Base-by-base conservation (phyloP, 2,329 filamentous ascomycete genomes). In the Neofusicoccum sp. region DNA sequence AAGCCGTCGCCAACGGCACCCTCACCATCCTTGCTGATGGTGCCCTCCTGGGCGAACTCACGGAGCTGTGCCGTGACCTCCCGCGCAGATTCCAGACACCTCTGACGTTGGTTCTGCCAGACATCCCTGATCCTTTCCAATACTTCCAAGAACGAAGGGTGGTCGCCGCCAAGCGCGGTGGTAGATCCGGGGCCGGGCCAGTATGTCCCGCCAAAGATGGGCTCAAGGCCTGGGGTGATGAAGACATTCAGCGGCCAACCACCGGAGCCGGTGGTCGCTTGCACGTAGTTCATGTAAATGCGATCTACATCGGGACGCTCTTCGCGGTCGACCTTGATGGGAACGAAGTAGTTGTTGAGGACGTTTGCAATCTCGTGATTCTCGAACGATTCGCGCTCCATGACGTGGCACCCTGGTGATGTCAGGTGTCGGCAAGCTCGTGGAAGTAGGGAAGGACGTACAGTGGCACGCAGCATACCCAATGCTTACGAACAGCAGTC, bases 241-340 rank as follows among this genome's bases (percentile, higher is more conserved):
- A 99, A 98, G n/a, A 96, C 88, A 70, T 97, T 98, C 63, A 98
- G 78, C 1, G 95, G 95, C 93, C 95, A 98, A 40, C 95, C 95
- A 8, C 92, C 93, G 1, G 86, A 88, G 20, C 90, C 92, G 62
- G 89, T 96, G 9, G 95, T 93, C 1, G 93, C 93, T 73, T 97
- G 92, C 41, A 96, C 89, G 74, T 96, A 99, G 78, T 96, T 96
- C 91, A 97, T 97, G 75, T 98, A 98, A 65, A 98, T 93, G 63
- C 90, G 87, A 71, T 99, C 95, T 65, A 98, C 86, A 71, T 98
- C 93, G 7, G 93, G 93, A 28, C 93, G 87, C 76, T 96, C 91
- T 76, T 99, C 95, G 63, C 93, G 86, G 75, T 99, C 95, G 69
- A 98, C 85, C 68, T 97, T 89, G 73, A 98, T 87, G 3, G 95